Evolutionary conservation across 1,284 basidiomycete species (phyloP).

Genomic region (Rhizoctonia solani): DNA sequence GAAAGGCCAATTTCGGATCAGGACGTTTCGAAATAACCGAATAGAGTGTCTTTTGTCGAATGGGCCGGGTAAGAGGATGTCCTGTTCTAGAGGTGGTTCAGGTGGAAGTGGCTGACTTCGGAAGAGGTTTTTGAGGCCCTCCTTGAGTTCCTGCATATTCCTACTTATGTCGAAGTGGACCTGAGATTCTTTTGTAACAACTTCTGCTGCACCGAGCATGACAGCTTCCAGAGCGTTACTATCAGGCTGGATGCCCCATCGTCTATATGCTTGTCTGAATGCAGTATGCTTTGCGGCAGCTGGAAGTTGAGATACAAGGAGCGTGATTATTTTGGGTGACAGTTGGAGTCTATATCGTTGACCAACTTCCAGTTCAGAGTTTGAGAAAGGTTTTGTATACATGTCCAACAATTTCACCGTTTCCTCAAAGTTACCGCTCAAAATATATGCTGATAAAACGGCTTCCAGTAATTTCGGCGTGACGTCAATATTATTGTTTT

Average conservation of each 20-base stretch:
- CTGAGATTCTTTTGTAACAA: neutral
- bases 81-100: neutral
- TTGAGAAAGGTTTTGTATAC: neutral
- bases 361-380: too few relatives aligned
- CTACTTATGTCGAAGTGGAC: neutral
- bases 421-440: neutral
- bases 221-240: conserved; percentile 3
- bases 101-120: neutral
- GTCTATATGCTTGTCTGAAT: neutral
- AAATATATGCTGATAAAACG: neutral
- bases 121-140: neutral
- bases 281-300: neutral
- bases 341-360: too few relatives aligned
- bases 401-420: conserved; percentile 5
- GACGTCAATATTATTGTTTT: neutral
- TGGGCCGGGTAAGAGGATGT: neutral
- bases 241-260: conserved; percentile 15
- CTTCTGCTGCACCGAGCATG: neutral
- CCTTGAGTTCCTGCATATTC: conserved; percentile 10
- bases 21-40: conserved; percentile 7
- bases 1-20: conserved; percentile 27
- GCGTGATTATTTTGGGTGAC: too few relatives aligned
- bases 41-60: conserved; percentile 9
- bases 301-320: conserved; percentile 3
- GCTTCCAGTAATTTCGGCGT: neutral